phyloP scores from a whole-genome alignment of 345 rosid genomes.

The Nephelium lappaceum region DNA sequence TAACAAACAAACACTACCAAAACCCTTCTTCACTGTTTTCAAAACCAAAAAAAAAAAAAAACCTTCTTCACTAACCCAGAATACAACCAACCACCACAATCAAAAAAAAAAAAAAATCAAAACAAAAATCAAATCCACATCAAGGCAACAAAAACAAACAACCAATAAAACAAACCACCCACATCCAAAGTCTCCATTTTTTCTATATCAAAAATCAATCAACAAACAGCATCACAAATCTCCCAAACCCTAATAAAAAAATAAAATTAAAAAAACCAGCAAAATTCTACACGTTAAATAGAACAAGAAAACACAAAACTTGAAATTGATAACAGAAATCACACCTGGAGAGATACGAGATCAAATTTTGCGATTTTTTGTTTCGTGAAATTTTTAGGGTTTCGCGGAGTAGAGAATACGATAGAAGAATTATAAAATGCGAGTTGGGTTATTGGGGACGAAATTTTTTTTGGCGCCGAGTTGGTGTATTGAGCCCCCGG shows the following conservation, averaged over 20 bases:
- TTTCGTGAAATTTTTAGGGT: slow-evolving; percentile 21
- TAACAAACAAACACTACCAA: neutral
- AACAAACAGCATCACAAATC: neutral
- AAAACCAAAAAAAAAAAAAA: no score
- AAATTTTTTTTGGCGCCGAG: slow-evolving; percentile 22
- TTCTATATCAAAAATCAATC: neutral
- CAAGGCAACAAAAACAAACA: neutral
- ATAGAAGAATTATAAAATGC: neutral
- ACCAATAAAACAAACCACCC: neutral
- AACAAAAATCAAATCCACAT: neutral
- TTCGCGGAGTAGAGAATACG: neutral
- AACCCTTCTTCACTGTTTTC: neutral
- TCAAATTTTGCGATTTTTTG: neutral
- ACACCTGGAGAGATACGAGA: slow-evolving; percentile 8
- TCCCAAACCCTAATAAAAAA: neutral
- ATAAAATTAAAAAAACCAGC: neutral
- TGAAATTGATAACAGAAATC: neutral
- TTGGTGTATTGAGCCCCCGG: slow-evolving; percentile 4
- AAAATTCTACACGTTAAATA: neutral
- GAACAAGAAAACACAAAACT: neutral
- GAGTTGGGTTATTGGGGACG: neutral
- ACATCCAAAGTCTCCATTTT: neutral
- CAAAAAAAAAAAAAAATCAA: neutral
- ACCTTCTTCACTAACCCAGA: neutral
- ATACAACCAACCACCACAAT: neutral